phyloP scores from a whole-genome alignment of 2,329 filamentous ascomycete species.

The Alternaria sp. region DNA sequence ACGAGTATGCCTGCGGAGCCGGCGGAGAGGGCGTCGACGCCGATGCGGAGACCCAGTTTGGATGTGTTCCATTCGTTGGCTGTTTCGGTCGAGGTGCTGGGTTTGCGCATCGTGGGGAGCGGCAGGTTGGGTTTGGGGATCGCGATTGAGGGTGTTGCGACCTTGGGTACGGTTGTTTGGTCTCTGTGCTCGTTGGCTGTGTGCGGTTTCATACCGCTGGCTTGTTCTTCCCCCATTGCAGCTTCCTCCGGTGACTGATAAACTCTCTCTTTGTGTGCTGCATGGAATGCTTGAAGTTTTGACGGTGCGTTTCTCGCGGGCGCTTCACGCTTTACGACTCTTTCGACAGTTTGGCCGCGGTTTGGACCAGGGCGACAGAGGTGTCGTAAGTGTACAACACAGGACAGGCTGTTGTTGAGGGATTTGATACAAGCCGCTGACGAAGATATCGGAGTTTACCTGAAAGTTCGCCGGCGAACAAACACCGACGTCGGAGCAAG shows the following conservation, averaged over 20 bases:
- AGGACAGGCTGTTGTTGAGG: slow-evolving; percentile 1
- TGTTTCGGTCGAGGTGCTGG: slow-evolving; percentile 6
- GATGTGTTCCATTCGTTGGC: slow-evolving; percentile 72
- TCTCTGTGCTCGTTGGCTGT: neutral
- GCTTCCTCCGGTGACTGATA: slow-evolving; percentile 35
- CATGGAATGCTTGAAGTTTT: slow-evolving; percentile 25
- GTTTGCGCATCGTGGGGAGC: neutral
- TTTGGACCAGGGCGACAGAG: neutral
- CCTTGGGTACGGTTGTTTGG: neutral
- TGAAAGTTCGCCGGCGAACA: slow-evolving; percentile 7
- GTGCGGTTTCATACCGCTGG: slow-evolving; percentile 10
- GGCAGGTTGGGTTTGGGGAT: slow-evolving; percentile 11
- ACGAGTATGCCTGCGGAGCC: slow-evolving; percentile 75
- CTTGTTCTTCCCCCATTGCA: slow-evolving; percentile 38
- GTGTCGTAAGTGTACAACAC: neutral
- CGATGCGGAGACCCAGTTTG: slow-evolving; percentile 70
- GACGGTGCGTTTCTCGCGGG: neutral
- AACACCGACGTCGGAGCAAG: slow-evolving; percentile 26
- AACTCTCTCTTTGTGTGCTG: slow-evolving; percentile 36
- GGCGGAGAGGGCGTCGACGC: slow-evolving; percentile 72
- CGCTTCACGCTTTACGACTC: neutral
- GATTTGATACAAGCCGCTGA: slow-evolving; percentile 11
- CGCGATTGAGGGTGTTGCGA: slow-evolving; percentile 5
- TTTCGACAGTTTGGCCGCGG: neutral
- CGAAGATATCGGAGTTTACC: slow-evolving; percentile 12